Evolutionary conservation across 1,284 basidiomycete genomes (phyloP), one percentile per base, ranked within the genome.

Genomic region (Apiotrichum gamsii): DNA sequence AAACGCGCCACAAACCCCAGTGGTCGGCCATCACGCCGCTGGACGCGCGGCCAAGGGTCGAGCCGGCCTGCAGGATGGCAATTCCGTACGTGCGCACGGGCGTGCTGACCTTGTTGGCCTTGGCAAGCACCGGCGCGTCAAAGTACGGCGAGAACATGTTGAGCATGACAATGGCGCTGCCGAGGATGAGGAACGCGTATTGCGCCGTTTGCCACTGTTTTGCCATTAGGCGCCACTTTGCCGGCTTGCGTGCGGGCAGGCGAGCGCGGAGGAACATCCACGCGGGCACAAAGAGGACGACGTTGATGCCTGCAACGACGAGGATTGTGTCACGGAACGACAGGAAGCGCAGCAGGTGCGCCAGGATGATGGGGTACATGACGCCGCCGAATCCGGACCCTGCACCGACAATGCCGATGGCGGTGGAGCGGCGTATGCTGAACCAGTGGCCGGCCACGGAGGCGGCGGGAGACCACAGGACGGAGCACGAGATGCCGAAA

Each of bases 361-460:
- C 58, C n/a, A 70, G 48, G 21, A 59, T 52, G 42, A 70, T 62
- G 3, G 68, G 68, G 42, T 66, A 65, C 39, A 67, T 54, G 18
- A 70, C 60, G 11, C 68, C 66, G 8, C 62, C 63, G 10, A 66
- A 37, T 9, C 68, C 68, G 8, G 29, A 58, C 10, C 68, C 68
- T 39, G 59, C 61, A 1, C 62, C 57, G n/a, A 67, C 64, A 40
- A 70, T 58, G 4, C 65, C 68, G 8, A 65, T 58, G 1, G 68
- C 68, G 1, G 62, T 68, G 9, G 59, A 52, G 18, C 66, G 49
- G 34, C 51, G 59, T 20, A 52, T 46, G 39, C 60, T 40, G 51
- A 72, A 72, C 68, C 68, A 72, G 36, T 70, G 70, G 0, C 63
- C 65, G 4, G 57, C 52, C 15, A 69, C 60, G 4, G 66, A 63